A percentile compares a stretch with the other conserved stretches of the same genome.
Conservation (phyloP, 2,329 filamentous ascomycete genomes). For the Cephalotrichum gorgonifer region DNA sequence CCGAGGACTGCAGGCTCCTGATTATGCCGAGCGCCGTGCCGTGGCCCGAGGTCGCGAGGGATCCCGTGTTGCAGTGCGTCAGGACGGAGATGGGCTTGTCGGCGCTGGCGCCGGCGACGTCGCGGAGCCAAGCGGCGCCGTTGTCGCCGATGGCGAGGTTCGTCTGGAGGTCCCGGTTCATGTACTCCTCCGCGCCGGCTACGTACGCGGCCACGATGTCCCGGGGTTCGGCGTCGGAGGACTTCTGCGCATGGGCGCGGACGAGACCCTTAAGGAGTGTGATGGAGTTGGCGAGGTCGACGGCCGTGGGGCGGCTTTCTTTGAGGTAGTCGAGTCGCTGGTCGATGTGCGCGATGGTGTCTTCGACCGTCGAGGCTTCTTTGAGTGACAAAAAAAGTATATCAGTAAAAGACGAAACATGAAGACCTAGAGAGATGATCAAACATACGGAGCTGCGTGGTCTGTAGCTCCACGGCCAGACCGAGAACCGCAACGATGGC, state of each 20-base stretch:
- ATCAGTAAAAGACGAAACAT: no score
- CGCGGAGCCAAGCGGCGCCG: constrained; percentile 73
- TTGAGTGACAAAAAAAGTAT: no score
- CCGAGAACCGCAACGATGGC: constrained; percentile 92
- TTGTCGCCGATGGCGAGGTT: constrained; percentile 77
- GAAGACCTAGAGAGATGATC: not conserved
- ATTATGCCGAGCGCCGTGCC: constrained; percentile 93
- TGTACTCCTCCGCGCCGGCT: constrained; percentile 71
- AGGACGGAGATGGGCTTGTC: constrained; percentile 61
- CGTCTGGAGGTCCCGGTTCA: constrained; percentile 76
- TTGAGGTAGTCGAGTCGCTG: constrained; percentile 77
- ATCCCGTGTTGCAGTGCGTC: constrained; percentile 97
- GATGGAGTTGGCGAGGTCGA: constrained; percentile 88
- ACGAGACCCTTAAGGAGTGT: constrained; percentile 62
- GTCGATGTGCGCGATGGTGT: constrained; percentile 62
- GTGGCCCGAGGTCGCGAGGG: constrained; percentile 93
- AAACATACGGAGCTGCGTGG: constrained; percentile 33
- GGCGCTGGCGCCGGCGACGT: constrained; percentile 39
- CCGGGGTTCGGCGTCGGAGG: constrained; percentile 28
- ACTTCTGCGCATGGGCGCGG: constrained; percentile 24
- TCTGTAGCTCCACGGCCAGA: constrained; percentile 72
- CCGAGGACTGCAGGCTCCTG: constrained; percentile 60
- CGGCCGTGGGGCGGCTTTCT: constrained; percentile 83
- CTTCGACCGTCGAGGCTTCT: constrained; percentile 31
- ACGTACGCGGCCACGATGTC: constrained; percentile 63